Evolutionary conservation across 176 grass and related monocot genomes (phyloP), one percentile per base, ranked within the genome.

Genomic region (Phoenix dactylifera): DNA sequence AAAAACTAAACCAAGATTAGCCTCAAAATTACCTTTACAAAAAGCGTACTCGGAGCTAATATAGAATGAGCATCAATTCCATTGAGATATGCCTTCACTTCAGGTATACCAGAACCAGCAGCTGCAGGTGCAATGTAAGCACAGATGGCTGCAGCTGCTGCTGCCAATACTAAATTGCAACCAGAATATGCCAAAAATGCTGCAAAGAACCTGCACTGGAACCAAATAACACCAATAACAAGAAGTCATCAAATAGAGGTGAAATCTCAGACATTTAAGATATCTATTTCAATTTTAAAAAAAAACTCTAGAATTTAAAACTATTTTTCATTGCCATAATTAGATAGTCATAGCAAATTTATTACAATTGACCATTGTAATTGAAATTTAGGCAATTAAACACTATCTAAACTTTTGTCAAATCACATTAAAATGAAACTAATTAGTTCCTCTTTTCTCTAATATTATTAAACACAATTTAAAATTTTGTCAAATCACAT

Each of bases 21-120:
- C 15, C 63, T 67, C 48, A 48, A 49, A 1, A 16, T 59, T 80
- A 98, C 84, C 82, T 98, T 98, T 48, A 98, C 94, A 80, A 98
- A 88, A 25, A 98, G 71, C 61, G 94, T 98, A 60, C 81, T 92
- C 7, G 94, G 88, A 85, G 88, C 94, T 72, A 98, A 75, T 70
- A 98, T 98, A 59, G 87, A 85, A 59, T 92, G 83, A 48, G 94
- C 67, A 69, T 98, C 88, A 62, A 98, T 67, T 72, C 94, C 94
- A 67, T 98, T 98, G 54, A 98, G 94, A 73, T 98, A 98, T 18
- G 94, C 94, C 63, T 98, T 98, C 50, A 98, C 88, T 92, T 98
- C 94, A 54, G 94, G 94, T 26, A 98, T 98, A 20, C 87, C 93
- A 57, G 94, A 92, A 1, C 94, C 94, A 62, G 94, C 94, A 76